These are phyloP conservation scores for Phytophthora nicotianae DNA, from an alignment of 352 stramenopile genomes.

Conservation along the genomic window DNA sequence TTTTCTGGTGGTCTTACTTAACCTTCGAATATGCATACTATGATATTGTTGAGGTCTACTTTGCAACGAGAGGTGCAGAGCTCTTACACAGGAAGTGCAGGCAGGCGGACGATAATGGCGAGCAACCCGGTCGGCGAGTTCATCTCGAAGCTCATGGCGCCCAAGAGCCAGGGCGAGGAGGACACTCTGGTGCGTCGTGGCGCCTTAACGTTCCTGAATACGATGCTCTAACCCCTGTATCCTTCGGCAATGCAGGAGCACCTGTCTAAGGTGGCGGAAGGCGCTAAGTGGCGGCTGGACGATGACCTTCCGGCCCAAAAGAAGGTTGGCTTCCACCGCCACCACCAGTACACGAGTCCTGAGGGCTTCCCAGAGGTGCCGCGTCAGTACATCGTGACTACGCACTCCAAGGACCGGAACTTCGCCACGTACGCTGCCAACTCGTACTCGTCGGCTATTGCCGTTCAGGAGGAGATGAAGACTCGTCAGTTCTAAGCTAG, in stretches of 20 bases:
- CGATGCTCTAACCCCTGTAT: background rate
- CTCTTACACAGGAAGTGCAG: slow-evolving; percentile 6
- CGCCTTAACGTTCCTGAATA: background rate
- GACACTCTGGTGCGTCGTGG: slow-evolving; percentile 47
- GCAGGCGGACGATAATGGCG: slow-evolving; percentile 47
- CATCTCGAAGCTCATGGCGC: slow-evolving; percentile 74
- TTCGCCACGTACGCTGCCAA: slow-evolving; percentile 85
- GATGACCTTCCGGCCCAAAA: slow-evolving; percentile 61
- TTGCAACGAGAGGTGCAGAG: slow-evolving; percentile 29
- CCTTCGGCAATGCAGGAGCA: slow-evolving; percentile 40
- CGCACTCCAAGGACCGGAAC: slow-evolving; percentile 72
- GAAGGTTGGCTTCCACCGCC: slow-evolving; percentile 66
- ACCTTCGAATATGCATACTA: slow-evolving; percentile 11
- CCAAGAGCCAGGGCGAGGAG: slow-evolving; percentile 52
- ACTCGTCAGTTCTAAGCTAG: slow-evolving; percentile 79
- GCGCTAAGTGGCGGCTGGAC: slow-evolving; percentile 71
- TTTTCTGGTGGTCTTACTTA: slow-evolving; percentile 21
- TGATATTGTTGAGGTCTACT: slow-evolving; percentile 4
- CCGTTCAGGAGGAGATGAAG: slow-evolving; percentile 81
- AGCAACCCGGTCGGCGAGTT: slow-evolving; percentile 71
- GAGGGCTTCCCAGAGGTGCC: slow-evolving; percentile 78
- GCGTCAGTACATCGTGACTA: slow-evolving; percentile 73
- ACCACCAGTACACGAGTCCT: slow-evolving; percentile 61
- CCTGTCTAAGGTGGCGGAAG: slow-evolving; percentile 51
- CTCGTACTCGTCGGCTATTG: slow-evolving; percentile 87